Evolutionary conservation across 352 stramenopile genomes (phyloP).

Genomic region (Globisporangium camurandrum): DNA sequence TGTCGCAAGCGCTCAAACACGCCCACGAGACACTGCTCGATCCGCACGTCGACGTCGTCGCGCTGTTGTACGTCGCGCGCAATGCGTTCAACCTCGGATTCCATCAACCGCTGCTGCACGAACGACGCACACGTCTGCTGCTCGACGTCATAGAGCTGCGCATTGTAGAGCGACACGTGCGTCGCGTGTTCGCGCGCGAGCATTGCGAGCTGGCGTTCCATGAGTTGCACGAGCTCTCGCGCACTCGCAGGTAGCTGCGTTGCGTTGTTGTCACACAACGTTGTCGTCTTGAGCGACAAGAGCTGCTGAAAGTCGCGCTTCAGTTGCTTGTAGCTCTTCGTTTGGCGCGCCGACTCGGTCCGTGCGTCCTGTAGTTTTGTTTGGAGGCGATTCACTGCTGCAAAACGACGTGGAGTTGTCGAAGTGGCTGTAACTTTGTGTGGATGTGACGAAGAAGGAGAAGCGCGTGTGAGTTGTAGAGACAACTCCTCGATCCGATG

Average conservation of each 20-base stretch:
- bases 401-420: constrained; percentile 15
- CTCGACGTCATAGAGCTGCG: constrained; percentile 41
- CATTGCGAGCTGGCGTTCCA: constrained; percentile 33
- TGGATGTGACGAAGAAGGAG: no score
- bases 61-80: constrained; percentile 30
- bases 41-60: constrained; percentile 40
- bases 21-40: constrained; percentile 46
- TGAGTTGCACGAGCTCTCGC: constrained; percentile 26
- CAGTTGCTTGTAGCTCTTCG: constrained; percentile 32
- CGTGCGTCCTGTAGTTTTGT: constrained; percentile 28
- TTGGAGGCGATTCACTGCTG: constrained; percentile 22
- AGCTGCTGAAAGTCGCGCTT: constrained; percentile 43
- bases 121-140: constrained; percentile 49
- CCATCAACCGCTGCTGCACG: constrained; percentile 33
- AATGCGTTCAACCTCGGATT: constrained; percentile 35
- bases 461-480: constrained; percentile 9
- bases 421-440: neutral
- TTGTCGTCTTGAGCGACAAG: constrained; percentile 33
- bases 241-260: constrained; percentile 26
- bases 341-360: constrained; percentile 35
- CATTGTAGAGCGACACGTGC: constrained; percentile 33
- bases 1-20: constrained; percentile 49
- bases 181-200: constrained; percentile 30
- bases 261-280: constrained; percentile 22
- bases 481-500: constrained; percentile 35